Base-by-base conservation (phyloP, 805 yeast species). In the Ogataea kodamae region DNA sequence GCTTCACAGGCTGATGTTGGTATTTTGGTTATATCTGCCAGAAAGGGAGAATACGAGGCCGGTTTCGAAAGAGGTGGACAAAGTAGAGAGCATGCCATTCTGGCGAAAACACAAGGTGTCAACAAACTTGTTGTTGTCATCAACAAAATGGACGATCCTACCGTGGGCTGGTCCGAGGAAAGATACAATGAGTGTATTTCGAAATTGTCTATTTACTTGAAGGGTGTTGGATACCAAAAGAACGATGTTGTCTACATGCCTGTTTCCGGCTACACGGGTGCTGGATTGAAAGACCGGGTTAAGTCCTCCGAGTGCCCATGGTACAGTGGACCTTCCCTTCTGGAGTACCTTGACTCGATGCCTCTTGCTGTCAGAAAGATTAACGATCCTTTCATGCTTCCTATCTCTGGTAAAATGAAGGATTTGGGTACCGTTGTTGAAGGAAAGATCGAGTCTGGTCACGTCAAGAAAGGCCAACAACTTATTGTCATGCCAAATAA, bases 1-100 rank as follows among this genome's bases (percentile, higher is more conserved):
- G 99, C 99, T 12, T 89, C 97, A 28, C 99, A 92, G 70, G 98
- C 99, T 21, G 99, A 92, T 68, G 92, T 90, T 39, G 99, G 99
- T 67, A 78, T 92, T 48, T 74, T 92, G 55, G 99, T 92, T 30
- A 92, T 92, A 51, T 85, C 96, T 45, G 97, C 97, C 28, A 84
- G 99, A 74, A 88, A 89, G 66, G 99, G 99, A 68, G 99, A 92
- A 64, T 92, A 92, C 65, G 99, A 92, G 70, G 92, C 98, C 35
- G 98, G 98, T 43, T 90, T 90, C 57, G 98, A 90, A 70, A 86
- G 88, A 63, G 97, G 97, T 55, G 98, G 98, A 50, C 98, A 90
- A 70, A 89, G 97, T 22, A 81, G 97, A 69, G 97, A 89, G 73
- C 98, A 90, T 58, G 97, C 97, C 9, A 70, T 90, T 41, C 72